Percentiles rank a stretch among this genome's conserved stretches.
Conservation (phyloP, 257 asterid genomes). For the Solanum megistacrolobum region DNA sequence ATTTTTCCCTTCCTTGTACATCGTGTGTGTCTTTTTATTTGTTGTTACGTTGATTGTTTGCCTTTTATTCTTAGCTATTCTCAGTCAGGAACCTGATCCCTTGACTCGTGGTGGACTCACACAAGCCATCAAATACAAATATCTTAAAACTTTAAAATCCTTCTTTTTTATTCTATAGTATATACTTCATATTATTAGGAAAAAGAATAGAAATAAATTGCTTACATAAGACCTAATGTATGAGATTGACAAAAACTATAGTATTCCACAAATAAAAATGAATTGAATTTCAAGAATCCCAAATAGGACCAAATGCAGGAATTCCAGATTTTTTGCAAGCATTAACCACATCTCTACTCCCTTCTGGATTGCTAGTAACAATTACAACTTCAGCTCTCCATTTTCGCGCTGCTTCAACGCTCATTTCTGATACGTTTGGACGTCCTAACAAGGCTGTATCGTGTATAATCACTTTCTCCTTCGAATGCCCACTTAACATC, state of each 20-base stretch:
- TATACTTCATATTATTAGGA: background rate
- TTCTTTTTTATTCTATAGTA: background rate
- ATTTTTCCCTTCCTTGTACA: background rate
- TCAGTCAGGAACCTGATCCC: background rate
- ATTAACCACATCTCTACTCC: constrained; percentile 54
- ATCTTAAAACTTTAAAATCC: no score
- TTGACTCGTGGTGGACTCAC: background rate
- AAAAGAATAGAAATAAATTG: background rate
- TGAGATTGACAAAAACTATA: background rate
- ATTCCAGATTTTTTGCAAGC: constrained; percentile 49
- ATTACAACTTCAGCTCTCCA: constrained; percentile 60
- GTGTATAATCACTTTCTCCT: constrained; percentile 45
- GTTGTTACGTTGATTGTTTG: background rate
- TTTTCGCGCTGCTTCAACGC: constrained; percentile 37
- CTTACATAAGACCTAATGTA: background rate
- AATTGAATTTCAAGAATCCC: constrained; percentile 42
- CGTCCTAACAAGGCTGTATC: constrained; percentile 60
- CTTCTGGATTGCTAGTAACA: constrained; percentile 69
- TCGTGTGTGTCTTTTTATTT: background rate
- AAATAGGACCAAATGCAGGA: constrained; percentile 65
- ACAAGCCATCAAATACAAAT: background rate
- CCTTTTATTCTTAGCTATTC: background rate
- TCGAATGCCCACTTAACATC: constrained; percentile 40
- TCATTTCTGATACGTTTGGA: constrained; percentile 49
- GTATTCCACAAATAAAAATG: background rate